Evolutionary conservation across 1,284 basidiomycete species (phyloP).

Genomic region (Neolentinus lepideus): DNA sequence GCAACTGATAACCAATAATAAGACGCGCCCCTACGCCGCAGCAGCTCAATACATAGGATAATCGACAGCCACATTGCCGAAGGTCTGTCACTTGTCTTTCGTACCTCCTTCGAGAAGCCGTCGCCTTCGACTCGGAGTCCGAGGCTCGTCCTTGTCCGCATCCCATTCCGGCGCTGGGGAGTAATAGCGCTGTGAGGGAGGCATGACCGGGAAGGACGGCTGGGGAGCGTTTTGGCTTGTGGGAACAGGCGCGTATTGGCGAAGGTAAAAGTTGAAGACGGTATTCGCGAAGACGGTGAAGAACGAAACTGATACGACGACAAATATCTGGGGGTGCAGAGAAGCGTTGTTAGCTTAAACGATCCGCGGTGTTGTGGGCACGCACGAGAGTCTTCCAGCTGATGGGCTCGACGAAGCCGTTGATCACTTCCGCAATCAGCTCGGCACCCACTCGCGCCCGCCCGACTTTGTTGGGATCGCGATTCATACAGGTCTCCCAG

Average conservation of each 20-base stretch:
- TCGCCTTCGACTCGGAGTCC: not conserved
- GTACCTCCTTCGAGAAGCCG: not conserved
- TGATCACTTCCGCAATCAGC: slow-evolving; percentile 92
- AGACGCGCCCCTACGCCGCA: not conserved
- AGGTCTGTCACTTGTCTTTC: not conserved
- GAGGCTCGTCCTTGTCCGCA: not conserved
- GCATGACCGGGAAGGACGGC: slow-evolving; percentile 1
- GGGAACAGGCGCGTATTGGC: slow-evolving; percentile 5
- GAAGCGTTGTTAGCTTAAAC: not conserved
- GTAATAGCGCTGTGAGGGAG: not conserved
- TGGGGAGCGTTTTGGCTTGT: not conserved
- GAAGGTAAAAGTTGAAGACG: slow-evolving; percentile 66
- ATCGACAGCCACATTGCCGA: not conserved
- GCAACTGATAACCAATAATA: not conserved
- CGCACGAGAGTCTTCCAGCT: slow-evolving; percentile 93
- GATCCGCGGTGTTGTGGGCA: slow-evolving; percentile 18
- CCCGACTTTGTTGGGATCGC: slow-evolving; percentile 86
- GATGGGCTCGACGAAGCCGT: slow-evolving; percentile 94
- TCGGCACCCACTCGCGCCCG: slow-evolving; percentile 89
- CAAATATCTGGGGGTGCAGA: slow-evolving; percentile 51
- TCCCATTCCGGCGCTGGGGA: not conserved
- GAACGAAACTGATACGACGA: slow-evolving; percentile 72
- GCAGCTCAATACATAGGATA: not conserved
- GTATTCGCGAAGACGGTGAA: slow-evolving; percentile 81
- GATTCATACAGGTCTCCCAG: slow-evolving; percentile 97